Evolutionary conservation across 73 alveolate genomes (phyloP).

Genomic region (Blepharisma stoltei): DNA sequence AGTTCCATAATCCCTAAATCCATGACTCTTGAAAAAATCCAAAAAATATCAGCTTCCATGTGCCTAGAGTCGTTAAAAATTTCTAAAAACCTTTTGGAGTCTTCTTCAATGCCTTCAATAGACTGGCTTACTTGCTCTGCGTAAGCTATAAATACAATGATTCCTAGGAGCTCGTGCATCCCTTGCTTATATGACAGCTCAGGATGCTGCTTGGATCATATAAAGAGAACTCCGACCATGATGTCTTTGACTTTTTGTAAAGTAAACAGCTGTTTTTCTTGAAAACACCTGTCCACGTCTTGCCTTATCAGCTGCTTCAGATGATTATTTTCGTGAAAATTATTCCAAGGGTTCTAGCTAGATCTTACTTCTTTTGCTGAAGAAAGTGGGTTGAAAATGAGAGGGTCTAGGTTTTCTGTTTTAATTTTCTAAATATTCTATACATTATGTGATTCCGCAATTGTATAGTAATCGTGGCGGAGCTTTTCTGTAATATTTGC

Average conservation of each 20-base stretch:
- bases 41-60: constrained; percentile 26
- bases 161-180: constrained; percentile 83
- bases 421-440: background rate
- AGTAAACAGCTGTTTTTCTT: constrained; percentile 71
- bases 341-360: constrained; percentile 68
- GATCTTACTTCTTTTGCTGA: constrained; percentile 18
- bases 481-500: background rate
- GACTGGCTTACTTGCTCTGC: constrained; percentile 30
- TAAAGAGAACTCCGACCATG: constrained; percentile 56
- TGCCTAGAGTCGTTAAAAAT: background rate
- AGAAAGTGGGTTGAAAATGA: constrained; percentile 31
- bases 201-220: constrained; percentile 81
- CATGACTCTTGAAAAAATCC: constrained; percentile 3
- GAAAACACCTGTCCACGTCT: constrained; percentile 84
- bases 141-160: constrained; percentile 59
- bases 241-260: constrained; percentile 56
- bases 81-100: background rate
- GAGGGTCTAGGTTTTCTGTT: constrained; percentile 19
- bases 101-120: background rate
- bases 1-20: constrained; percentile 18
- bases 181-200: constrained; percentile 78
- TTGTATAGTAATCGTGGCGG: background rate
- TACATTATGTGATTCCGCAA: background rate
- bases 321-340: constrained; percentile 68
- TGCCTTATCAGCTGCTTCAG: constrained; percentile 62